Evolutionary conservation across 352 stramenopile genomes (phyloP), one percentile per base, ranked within the genome.

Genomic region (Peronosclerospora sorghi): DNA sequence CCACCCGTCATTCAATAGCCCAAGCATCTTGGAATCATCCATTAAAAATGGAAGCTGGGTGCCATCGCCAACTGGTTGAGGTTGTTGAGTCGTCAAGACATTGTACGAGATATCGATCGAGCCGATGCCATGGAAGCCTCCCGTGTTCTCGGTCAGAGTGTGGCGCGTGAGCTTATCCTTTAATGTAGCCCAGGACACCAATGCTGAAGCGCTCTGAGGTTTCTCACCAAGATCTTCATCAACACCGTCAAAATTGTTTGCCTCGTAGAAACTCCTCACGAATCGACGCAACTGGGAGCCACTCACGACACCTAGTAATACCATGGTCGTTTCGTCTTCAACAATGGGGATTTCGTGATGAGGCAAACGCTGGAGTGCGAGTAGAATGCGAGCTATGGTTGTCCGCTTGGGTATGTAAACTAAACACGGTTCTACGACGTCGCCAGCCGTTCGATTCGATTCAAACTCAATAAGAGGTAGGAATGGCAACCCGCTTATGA

Each of bases 401-500:
- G 76, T 90, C 20, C 57, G 49, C 51, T 90, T 90, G 2, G 70
- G 72, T 10, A 94, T 55, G 51, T 71, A 91, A 26, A 86, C 75
- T 1, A 88, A 32, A 23, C 78, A 65, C 6, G 68, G 41, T 45
- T 90, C 75, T 13, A 88, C 74, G 19, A 94, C 68, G 40, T 90
- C 78, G 5, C 63, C 57, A 5, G 79, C 74, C 1, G 59, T 62
- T 8, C 73, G 47, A 8, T 58, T 56, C 6, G 69, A 54, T 5
- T 88, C 74, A 35, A 88, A 87, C 40, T 87, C 73, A 24, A 90
- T 51, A 8, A 90, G 67, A n/a, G 81, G 81, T 15, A 94, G 50
- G 42, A 91, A 91, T n/a, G 79, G 81, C 36, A 94, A 51, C 1
- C 73, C 77, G 29, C 64, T 83, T 24, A 80, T 66, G 10, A 85